Evolutionary conservation across 352 stramenopile species (phyloP).

Genomic region (Phytophthora hibernalis): DNA sequence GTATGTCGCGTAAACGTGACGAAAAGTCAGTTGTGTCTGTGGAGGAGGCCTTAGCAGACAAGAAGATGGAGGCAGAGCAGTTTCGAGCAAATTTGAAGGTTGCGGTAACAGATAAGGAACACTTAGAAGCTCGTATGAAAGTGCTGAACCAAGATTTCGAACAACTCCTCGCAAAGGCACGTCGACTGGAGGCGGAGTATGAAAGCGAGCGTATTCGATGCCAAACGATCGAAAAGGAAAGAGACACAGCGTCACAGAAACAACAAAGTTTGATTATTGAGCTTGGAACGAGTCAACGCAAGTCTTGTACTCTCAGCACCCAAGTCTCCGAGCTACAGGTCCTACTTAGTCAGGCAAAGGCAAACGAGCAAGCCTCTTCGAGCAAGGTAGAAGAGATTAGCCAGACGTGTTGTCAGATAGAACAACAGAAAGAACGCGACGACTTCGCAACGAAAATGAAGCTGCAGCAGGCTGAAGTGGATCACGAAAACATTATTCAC

Average conservation of each 20-base stretch:
- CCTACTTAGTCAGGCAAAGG: slow-evolving; percentile 45
- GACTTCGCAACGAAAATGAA: slow-evolving; percentile 44
- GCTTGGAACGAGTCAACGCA: slow-evolving; percentile 36
- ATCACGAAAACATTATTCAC: slow-evolving; percentile 29
- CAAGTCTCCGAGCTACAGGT: slow-evolving; percentile 44
- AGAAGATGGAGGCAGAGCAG: slow-evolving; percentile 62
- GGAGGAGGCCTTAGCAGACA: slow-evolving; percentile 35
- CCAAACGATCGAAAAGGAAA: slow-evolving; percentile 48
- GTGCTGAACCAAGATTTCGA: slow-evolving; percentile 48
- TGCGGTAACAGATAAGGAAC: slow-evolving; percentile 48
- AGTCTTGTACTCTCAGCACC: slow-evolving; percentile 21
- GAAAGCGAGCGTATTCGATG: slow-evolving; percentile 37
- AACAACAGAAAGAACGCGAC: slow-evolving; percentile 48
- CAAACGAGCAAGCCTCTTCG: slow-evolving; percentile 47
- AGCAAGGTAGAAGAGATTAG: slow-evolving; percentile 41
- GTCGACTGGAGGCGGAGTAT: slow-evolving; percentile 38
- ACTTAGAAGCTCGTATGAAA: slow-evolving; percentile 36
- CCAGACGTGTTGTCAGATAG: slow-evolving; percentile 37
- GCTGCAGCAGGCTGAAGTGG: slow-evolving; percentile 46
- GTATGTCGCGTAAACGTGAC: slow-evolving; percentile 21
- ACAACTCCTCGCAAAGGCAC: slow-evolving; percentile 23
- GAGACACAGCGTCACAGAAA: slow-evolving; percentile 33
- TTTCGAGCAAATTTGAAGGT: slow-evolving; percentile 45
- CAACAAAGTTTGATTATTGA: slow-evolving; percentile 43
- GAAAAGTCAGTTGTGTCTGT: slow-evolving; percentile 26